Evolutionary conservation across 768 basidiomycete species (phyloP).

Genomic region (Pisolithus orientalis): DNA sequence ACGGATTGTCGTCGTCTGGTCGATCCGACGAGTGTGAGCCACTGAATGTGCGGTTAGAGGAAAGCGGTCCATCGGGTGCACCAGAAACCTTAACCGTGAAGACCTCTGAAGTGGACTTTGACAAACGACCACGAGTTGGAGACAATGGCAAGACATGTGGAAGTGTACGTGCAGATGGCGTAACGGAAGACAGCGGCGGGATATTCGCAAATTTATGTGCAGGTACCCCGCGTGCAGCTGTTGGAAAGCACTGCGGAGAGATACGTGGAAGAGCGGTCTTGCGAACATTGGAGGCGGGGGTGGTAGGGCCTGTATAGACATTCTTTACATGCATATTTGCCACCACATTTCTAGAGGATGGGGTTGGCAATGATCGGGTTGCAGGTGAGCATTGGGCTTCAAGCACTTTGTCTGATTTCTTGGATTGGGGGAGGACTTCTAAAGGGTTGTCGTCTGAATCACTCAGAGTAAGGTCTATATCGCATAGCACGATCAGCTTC

Average conservation of each 20-base stretch:
- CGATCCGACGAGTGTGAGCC: slow-evolving; percentile 1
- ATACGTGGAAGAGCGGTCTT: not conserved
- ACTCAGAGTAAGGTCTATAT: slow-evolving; percentile 3
- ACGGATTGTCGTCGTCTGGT: not conserved
- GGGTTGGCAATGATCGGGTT: slow-evolving; percentile 7
- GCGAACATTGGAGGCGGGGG: slow-evolving; percentile 12
- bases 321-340: not conserved
- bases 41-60: not conserved
- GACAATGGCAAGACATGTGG: too few species aligned
- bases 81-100: not conserved
- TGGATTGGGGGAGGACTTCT: not conserved
- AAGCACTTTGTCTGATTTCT: not conserved
- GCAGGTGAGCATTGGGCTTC: not conserved
- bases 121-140: not conserved
- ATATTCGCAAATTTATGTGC: too few species aligned
- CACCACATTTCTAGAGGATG: slow-evolving; percentile 3
- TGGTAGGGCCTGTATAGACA: slow-evolving; percentile 5
- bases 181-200: too few species aligned
- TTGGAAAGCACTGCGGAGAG: slow-evolving; percentile 1
- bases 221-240: not conserved
- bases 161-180: too few species aligned
- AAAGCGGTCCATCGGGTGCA: not conserved
- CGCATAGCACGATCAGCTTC: not conserved
- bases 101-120: not conserved
- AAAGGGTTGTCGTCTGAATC: slow-evolving; percentile 1